These are phyloP conservation scores for Aspergillus sergii DNA, from an alignment of 2,329 filamentous ascomycete genomes.

Conservation along the genomic window DNA sequence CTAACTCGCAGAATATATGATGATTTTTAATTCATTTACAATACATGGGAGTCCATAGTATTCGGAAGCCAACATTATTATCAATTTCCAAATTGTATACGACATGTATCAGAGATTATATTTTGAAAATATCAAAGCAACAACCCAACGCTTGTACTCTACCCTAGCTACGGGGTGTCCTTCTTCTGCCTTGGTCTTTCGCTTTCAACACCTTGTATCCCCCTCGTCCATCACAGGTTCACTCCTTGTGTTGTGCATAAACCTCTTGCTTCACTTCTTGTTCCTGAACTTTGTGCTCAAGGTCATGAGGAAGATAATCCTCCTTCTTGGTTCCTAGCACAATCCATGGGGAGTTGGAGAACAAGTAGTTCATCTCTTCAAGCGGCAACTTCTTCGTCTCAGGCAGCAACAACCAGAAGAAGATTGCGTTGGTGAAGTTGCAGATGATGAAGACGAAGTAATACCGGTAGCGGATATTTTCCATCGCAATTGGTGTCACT, in stretches of 20 bases:
- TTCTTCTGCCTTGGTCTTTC: not conserved
- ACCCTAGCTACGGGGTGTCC: not conserved
- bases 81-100: not conserved
- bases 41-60: not conserved
- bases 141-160: not conserved
- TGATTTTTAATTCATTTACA: not conserved
- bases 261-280: conserved; percentile 54
- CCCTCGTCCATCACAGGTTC: not conserved
- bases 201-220: not conserved
- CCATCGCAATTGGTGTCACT: conserved; percentile 65
- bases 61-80: not conserved
- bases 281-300: conserved; percentile 62
- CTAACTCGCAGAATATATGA: not conserved
- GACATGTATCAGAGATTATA: not conserved
- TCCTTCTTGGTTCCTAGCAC: conserved; percentile 60
- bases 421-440: conserved; percentile 68
- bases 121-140: not conserved
- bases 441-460: conserved; percentile 67
- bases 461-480: conserved; percentile 56
- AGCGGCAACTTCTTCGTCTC: conserved; percentile 66
- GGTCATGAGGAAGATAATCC: conserved; percentile 57
- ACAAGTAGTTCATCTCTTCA: conserved; percentile 70
- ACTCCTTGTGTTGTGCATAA: conserved; percentile 24
- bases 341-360: conserved; percentile 66
- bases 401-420: conserved; percentile 69